Evolutionary conservation across 2,329 filamentous ascomycete species (phyloP).

Genomic region (Botrytis fabae): DNA sequence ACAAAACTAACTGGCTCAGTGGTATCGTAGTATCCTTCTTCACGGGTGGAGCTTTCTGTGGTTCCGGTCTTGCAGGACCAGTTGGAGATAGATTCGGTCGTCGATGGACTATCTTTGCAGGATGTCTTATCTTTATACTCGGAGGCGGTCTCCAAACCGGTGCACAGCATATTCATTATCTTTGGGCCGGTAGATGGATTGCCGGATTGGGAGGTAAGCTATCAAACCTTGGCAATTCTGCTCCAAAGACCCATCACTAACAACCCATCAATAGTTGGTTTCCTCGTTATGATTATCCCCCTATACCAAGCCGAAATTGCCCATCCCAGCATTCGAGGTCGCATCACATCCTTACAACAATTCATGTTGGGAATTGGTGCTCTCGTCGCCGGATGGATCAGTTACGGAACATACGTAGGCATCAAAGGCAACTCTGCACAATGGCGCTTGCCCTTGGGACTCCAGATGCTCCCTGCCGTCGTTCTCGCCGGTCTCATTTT

Average conservation of each 20-base stretch:
- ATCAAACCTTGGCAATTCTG: neutral
- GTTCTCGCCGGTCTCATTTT: slow-evolving; percentile 55
- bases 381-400: slow-evolving; percentile 71
- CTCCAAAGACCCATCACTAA: neutral
- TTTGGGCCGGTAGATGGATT: slow-evolving; percentile 69
- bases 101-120: slow-evolving; percentile 69
- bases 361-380: slow-evolving; percentile 80
- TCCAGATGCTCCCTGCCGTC: slow-evolving; percentile 61
- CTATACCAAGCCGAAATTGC: slow-evolving; percentile 68
- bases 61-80: slow-evolving; percentile 55
- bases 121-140: slow-evolving; percentile 69
- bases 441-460: slow-evolving; percentile 45
- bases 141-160: slow-evolving; percentile 74
- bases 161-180: slow-evolving; percentile 56
- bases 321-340: slow-evolving; percentile 74
- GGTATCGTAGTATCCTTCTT: slow-evolving; percentile 77
- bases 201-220: slow-evolving; percentile 59
- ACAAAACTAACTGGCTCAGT: slow-evolving; percentile 41
- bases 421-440: slow-evolving; percentile 39
- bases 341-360: slow-evolving; percentile 72
- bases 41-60: slow-evolving; percentile 59
- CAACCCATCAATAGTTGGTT: slow-evolving; percentile 3
- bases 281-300: slow-evolving; percentile 27
- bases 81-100: slow-evolving; percentile 65
- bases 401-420: slow-evolving; percentile 55